These are phyloP conservation scores for Panus rudis DNA, from an alignment of 768 basidiomycete species.

Conservation along the genomic window DNA sequence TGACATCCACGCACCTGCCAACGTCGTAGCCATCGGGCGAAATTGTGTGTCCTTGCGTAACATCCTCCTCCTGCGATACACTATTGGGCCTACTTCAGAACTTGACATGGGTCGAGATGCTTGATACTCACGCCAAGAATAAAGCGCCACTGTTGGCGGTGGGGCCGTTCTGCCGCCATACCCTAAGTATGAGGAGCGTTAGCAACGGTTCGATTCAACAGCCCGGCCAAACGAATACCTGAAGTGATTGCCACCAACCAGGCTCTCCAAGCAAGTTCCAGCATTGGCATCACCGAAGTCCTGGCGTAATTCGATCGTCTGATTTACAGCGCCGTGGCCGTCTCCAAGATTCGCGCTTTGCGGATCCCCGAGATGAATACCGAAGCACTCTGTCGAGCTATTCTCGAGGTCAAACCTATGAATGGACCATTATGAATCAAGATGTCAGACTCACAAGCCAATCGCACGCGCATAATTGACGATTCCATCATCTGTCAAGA, in stretches of 20 bases:
- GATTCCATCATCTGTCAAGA: constrained; percentile 50
- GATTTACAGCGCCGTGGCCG: constrained; percentile 38
- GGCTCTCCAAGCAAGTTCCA: constrained; percentile 41
- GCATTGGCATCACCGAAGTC: constrained; percentile 28
- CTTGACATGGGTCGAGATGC: background rate
- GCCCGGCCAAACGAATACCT: constrained; percentile 44
- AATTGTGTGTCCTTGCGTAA: constrained; percentile 33
- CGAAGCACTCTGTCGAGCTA: constrained; percentile 30
- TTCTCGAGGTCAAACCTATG: background rate
- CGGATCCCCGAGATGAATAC: constrained; percentile 28
- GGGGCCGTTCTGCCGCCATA: constrained; percentile 54
- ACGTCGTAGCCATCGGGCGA: constrained; percentile 42
- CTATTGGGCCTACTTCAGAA: constrained; percentile 18
- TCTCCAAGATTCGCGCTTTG: constrained; percentile 44
- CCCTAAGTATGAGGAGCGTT: constrained; percentile 22
- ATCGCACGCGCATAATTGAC: constrained; percentile 55
- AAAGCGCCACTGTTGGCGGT: constrained; percentile 40
- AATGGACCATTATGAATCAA: background rate
- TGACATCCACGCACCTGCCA: constrained; percentile 29
- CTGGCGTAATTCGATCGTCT: constrained; percentile 38
- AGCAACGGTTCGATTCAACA: background rate
- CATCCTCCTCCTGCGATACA: constrained; percentile 42
- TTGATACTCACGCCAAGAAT: constrained; percentile 47
- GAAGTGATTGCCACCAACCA: constrained; percentile 43
- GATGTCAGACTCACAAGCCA: constrained; percentile 44